Evolutionary conservation across 1,284 basidiomycete species (phyloP).

Genomic region (Phaffia rhodozyma): DNA sequence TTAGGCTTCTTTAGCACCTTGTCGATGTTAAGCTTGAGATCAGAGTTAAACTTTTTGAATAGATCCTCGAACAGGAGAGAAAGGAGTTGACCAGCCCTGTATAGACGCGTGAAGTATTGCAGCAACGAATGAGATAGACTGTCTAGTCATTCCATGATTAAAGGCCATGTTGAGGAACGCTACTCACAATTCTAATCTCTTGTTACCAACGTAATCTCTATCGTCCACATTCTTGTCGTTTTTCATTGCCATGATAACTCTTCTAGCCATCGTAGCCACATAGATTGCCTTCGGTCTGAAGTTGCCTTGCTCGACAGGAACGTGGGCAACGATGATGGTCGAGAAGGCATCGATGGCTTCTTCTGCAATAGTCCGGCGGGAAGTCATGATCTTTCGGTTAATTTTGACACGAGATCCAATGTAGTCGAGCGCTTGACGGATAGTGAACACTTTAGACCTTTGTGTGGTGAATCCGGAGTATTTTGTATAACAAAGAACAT

Average conservation of each 20-base stretch:
- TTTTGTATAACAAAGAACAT: background rate
- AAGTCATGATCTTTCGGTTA: conserved; percentile 47
- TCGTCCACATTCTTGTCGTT: conserved; percentile 97
- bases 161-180: conserved; percentile 8
- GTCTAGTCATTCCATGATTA: no score
- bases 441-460: conserved; percentile 72
- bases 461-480: conserved; percentile 1
- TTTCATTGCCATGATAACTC: conserved; percentile 92
- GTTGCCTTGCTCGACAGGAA: conserved; percentile 81
- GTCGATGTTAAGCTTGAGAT: conserved; percentile 92
- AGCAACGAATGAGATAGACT: no score
- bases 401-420: conserved; percentile 87
- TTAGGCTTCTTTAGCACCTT: conserved; percentile 96
- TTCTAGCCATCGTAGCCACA: conserved; percentile 91
- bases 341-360: conserved; percentile 93
- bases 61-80: conserved; percentile 94
- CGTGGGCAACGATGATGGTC: conserved; percentile 93
- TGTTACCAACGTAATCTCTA: conserved; percentile 98
- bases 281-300: conserved; percentile 94
- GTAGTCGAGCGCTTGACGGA: conserved; percentile 89
- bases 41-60: conserved; percentile 98
- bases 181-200: conserved; percentile 86
- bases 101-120: background rate
- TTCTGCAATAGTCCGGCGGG: conserved; percentile 76
- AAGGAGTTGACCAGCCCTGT: conserved; percentile 86